A percentile compares a stretch with the other conserved stretches of the same genome.
Conservation (phyloP, 2,329 filamentous ascomycete species). For the Trichophyton benhamiae region DNA sequence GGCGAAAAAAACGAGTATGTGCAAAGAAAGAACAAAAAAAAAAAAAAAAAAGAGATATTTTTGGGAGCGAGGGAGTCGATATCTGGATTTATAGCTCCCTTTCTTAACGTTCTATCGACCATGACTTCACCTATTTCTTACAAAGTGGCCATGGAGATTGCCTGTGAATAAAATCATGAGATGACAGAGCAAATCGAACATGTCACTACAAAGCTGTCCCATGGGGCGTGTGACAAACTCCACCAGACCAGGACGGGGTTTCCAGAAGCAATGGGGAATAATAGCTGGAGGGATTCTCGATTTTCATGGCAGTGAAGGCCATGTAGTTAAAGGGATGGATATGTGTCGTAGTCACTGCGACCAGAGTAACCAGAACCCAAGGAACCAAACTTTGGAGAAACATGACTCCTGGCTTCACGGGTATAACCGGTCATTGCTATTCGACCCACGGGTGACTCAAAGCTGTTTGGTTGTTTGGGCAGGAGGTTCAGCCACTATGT, state of each 20-base stretch:
- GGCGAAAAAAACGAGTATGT: background rate
- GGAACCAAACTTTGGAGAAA: background rate
- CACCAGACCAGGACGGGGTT: background rate
- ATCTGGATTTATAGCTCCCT: background rate
- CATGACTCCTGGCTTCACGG: background rate
- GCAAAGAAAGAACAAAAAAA: background rate
- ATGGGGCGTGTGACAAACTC: background rate
- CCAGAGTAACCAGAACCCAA: background rate
- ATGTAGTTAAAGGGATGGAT: background rate
- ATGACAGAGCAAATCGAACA: slow-evolving; percentile 1
- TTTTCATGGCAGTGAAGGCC: background rate
- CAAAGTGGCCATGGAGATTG: background rate
- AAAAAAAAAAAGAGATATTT: background rate
- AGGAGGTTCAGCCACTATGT: background rate
- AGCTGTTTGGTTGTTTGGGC: background rate
- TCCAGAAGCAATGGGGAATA: background rate
- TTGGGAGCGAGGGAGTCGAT: background rate
- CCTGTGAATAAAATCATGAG: slow-evolving; percentile 2
- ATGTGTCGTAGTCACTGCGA: background rate
- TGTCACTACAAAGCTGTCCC: slow-evolving; percentile 2
- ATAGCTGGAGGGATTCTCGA: background rate
- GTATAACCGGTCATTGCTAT: background rate
- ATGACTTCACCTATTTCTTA: slow-evolving; percentile 3
- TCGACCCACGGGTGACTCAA: background rate
- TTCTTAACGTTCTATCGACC: background rate